A percentile compares a stretch with the other conserved stretches of the same genome.
Evolutionary conservation across 2,329 filamentous ascomycete species (phyloP).

Genomic region (Intubia oerlemansii): DNA sequence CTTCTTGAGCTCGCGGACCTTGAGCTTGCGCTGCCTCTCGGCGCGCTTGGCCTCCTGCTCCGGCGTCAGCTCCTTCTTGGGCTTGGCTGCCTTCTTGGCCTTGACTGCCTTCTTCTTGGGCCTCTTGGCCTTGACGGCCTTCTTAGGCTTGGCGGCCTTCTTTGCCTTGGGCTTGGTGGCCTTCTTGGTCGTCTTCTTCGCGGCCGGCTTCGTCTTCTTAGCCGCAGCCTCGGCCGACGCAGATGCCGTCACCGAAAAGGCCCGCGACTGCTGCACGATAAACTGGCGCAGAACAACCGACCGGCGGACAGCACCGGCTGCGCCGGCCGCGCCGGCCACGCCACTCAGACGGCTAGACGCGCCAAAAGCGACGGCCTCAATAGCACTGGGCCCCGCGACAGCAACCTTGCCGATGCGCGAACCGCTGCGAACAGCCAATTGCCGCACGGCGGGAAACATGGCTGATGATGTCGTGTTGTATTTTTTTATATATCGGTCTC

Average conservation of each 20-base stretch:
- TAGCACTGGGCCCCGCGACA: neutral
- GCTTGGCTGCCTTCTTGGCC: constrained; percentile 8
- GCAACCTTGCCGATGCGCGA: constrained; percentile 1
- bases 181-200: constrained; percentile 9
- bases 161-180: constrained; percentile 7
- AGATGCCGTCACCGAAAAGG: constrained; percentile 2
- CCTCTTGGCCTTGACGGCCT: neutral
- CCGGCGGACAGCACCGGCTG: neutral
- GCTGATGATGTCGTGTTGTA: neutral
- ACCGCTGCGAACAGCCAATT: constrained; percentile 3
- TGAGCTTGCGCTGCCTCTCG: constrained; percentile 1
- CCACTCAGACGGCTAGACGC: too few species aligned
- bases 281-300: neutral
- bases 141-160: constrained; percentile 8
- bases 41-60: constrained; percentile 16
- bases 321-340: neutral
- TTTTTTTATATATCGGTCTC: neutral
- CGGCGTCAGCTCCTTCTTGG: constrained; percentile 14
- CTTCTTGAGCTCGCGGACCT: constrained; percentile 17
- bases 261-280: constrained; percentile 1
- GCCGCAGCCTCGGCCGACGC: constrained; percentile 2
- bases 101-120: constrained; percentile 8
- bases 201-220: constrained; percentile 11
- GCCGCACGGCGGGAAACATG: constrained; percentile 7
- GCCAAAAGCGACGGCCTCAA: neutral